These are phyloP conservation scores for Leccinum imitatum DNA, from an alignment of 768 basidiomycete genomes.

Conservation along the genomic window DNA sequence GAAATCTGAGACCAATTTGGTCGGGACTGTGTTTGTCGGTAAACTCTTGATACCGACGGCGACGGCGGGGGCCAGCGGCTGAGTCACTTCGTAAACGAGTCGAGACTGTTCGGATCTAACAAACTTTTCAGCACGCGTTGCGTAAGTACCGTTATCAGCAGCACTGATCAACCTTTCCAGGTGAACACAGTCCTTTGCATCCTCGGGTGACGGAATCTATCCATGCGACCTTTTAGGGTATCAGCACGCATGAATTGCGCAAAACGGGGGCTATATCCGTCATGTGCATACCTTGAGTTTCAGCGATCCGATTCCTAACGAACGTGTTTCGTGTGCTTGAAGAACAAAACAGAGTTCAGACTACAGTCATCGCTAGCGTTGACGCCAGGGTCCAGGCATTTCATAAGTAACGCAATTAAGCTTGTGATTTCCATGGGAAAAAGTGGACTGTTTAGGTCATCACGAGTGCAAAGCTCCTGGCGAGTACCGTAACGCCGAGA, in stretches of 20 bases:
- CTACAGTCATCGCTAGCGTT: background rate
- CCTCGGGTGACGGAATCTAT: conserved; percentile 11
- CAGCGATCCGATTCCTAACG: conserved; percentile 1
- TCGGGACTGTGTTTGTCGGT: background rate
- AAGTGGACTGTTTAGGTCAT: background rate
- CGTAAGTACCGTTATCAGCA: background rate
- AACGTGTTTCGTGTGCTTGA: conserved; percentile 15
- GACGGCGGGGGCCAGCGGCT: background rate
- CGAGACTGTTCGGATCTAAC: conserved; percentile 1
- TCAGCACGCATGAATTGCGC: background rate
- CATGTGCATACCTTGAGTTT: background rate
- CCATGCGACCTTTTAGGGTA: background rate
- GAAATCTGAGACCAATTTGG: background rate
- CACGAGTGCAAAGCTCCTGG: background rate
- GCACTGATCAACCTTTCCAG: conserved; percentile 8
- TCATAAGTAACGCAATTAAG: background rate
- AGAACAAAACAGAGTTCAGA: background rate
- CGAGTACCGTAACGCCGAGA: too few relatives aligned
- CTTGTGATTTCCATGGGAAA: background rate
- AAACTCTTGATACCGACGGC: background rate
- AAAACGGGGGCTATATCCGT: conserved; percentile 7
- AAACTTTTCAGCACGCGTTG: background rate
- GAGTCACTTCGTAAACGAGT: background rate
- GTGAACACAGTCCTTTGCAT: background rate
- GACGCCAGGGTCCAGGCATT: background rate